phyloP scores from a whole-genome alignment of 208 protist genomes.

The Leishmania amazonensis region DNA sequence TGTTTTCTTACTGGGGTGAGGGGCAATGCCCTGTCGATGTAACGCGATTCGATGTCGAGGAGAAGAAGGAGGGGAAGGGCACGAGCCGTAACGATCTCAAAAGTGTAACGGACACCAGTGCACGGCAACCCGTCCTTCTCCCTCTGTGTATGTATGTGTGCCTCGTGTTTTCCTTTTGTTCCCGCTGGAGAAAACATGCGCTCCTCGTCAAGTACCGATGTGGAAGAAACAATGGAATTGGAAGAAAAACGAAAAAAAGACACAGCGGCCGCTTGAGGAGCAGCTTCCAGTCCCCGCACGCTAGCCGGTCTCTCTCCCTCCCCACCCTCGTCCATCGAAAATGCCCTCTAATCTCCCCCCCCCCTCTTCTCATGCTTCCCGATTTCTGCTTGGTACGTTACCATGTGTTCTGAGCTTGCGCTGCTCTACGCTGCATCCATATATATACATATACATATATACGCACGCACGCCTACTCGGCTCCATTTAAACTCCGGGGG shows the following conservation, averaged over 20 bases:
- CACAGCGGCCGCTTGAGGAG: not conserved
- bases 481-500: not conserved
- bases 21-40: not conserved
- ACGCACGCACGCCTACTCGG: not conserved
- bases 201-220: not conserved
- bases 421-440: not conserved
- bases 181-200: not conserved
- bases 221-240: not conserved
- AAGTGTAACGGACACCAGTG: not conserved
- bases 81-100: not conserved
- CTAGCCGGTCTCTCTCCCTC: not conserved
- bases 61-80: not conserved
- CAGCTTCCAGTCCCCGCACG: not conserved
- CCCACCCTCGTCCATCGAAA: not conserved
- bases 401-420: not conserved
- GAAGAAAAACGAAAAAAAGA: not conserved
- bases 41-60: not conserved
- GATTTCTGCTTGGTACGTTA: not conserved
- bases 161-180: not conserved
- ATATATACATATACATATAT: not conserved
- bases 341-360: not conserved
- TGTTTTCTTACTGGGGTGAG: not conserved
- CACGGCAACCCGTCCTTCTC: not conserved
- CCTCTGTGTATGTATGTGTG: not conserved
- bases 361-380: not conserved